Conservation (phyloP, 768 basidiomycete species). For the Auricularia auricula-judae region DNA sequence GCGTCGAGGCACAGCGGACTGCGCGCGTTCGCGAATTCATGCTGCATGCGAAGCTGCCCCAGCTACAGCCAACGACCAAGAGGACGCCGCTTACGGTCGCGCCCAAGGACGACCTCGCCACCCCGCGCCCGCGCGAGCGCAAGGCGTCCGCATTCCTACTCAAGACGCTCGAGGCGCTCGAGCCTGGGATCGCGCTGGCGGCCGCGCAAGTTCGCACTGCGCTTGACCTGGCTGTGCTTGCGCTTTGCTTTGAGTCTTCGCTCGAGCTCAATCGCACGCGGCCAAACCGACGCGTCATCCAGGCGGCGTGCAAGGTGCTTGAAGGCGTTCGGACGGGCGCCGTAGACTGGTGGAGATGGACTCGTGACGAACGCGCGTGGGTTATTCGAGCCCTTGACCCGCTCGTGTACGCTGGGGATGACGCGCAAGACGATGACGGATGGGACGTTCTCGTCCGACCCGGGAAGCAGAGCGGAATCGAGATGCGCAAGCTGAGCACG, state of each 20-base stretch:
- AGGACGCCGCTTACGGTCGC: neutral
- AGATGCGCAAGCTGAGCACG: conserved; percentile 35
- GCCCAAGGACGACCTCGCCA: neutral
- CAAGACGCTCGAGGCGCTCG: conserved; percentile 43
- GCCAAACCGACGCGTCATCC: conserved; percentile 49
- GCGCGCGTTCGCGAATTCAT: conserved; percentile 59
- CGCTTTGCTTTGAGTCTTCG: conserved; percentile 58
- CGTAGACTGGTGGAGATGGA: conserved; percentile 30
- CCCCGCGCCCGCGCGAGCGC: conserved; percentile 47
- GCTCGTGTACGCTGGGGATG: conserved; percentile 34
- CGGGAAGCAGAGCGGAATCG: conserved; percentile 46
- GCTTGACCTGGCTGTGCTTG: conserved; percentile 57
- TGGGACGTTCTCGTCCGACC: conserved; percentile 43
- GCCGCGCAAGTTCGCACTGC: conserved; percentile 55
- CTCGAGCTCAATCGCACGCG: conserved; percentile 55
- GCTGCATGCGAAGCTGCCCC: conserved; percentile 51
- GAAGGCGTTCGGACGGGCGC: conserved; percentile 15
- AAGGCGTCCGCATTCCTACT: conserved; percentile 51
- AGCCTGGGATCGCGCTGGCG: conserved; percentile 19
- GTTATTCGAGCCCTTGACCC: conserved; percentile 60
- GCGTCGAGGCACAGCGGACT: conserved; percentile 48
- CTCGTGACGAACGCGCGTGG: conserved; percentile 46
- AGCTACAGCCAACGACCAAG: conserved; percentile 16
- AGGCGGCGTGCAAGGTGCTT: conserved; percentile 46
- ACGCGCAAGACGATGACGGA: conserved; percentile 12